Evolutionary conservation across 169 alveolate species (phyloP).

Genomic region (Cryptosporidium andersoni): DNA sequence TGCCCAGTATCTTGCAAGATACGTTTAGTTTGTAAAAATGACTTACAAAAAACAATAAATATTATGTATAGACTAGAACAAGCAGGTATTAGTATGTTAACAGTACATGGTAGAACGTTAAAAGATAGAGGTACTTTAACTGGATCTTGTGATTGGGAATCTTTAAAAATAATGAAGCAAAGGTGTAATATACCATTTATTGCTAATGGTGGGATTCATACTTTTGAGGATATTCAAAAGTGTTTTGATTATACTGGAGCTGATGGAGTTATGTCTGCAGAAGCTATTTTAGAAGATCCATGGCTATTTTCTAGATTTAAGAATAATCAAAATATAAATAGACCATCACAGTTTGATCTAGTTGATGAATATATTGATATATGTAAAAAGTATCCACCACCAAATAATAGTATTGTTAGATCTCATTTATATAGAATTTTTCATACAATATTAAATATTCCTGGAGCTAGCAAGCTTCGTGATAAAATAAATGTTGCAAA

Average conservation of each 20-base stretch:
- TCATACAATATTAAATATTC: conserved; percentile 38
- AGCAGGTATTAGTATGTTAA: conserved; percentile 83
- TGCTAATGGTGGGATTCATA: conserved; percentile 92
- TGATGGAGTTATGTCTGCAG: conserved; percentile 93
- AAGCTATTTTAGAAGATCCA: conserved; percentile 90
- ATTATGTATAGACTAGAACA: conserved; percentile 86
- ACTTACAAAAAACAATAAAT: conserved; percentile 84
- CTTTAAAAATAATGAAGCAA: conserved; percentile 85
- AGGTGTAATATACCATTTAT: conserved; percentile 88
- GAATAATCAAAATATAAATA: conserved; percentile 69
- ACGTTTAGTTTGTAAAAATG: conserved; percentile 83
- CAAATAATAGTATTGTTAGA: conserved; percentile 43
- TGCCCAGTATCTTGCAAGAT: conserved; percentile 90
- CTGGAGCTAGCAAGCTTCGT: conserved; percentile 41
- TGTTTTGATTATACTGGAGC: conserved; percentile 90
- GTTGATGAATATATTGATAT: conserved; percentile 77
- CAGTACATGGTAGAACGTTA: conserved; percentile 87
- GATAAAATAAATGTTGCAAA: conserved; percentile 44
- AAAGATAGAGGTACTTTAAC: conserved; percentile 87
- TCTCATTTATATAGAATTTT: conserved; percentile 56
- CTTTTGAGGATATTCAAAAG: conserved; percentile 84
- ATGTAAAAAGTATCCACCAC: conserved; percentile 71
- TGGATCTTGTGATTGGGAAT: conserved; percentile 92
- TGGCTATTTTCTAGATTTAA: conserved; percentile 75
- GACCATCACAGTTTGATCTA: conserved; percentile 73